Evolutionary conservation across 2,329 filamentous ascomycete genomes (phyloP).

Genomic region (Chrysosporium queenslandicum): DNA sequence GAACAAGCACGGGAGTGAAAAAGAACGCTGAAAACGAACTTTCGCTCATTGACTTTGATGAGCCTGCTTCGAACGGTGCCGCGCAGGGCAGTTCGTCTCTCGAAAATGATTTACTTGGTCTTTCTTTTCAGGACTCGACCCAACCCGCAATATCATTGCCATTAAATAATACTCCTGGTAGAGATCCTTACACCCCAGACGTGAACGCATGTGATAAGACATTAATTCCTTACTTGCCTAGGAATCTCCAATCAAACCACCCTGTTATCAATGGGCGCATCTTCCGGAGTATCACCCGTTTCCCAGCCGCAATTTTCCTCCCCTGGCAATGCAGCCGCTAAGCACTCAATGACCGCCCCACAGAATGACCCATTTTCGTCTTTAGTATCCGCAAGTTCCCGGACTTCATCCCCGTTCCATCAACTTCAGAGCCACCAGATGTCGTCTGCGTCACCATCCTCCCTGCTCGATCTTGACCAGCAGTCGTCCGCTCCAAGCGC

Average conservation of each 20-base stretch:
- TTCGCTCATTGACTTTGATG: slow-evolving; percentile 82
- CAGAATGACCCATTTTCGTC: slow-evolving; percentile 53
- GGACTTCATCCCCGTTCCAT: slow-evolving; percentile 36
- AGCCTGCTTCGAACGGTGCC: slow-evolving; percentile 44
- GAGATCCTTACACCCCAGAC: background rate
- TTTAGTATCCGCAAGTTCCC: slow-evolving; percentile 44
- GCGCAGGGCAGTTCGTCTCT: slow-evolving; percentile 53
- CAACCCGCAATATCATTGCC: slow-evolving; percentile 69
- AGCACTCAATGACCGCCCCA: slow-evolving; percentile 30
- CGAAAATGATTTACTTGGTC: slow-evolving; percentile 81
- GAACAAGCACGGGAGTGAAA: slow-evolving; percentile 54
- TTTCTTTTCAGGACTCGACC: slow-evolving; percentile 64
- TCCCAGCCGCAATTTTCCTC: slow-evolving; percentile 41
- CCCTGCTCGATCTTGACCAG: slow-evolving; percentile 28
- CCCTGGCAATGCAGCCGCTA: slow-evolving; percentile 24
- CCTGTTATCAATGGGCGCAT: slow-evolving; percentile 25
- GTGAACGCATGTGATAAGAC: background rate
- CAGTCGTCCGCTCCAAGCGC: slow-evolving; percentile 18
- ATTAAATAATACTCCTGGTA: slow-evolving; percentile 54
- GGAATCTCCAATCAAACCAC: slow-evolving; percentile 1
- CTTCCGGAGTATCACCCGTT: slow-evolving; percentile 36
- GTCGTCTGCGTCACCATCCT: slow-evolving; percentile 21
- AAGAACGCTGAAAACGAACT: slow-evolving; percentile 66
- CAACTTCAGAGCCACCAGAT: slow-evolving; percentile 21
- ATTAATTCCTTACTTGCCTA: background rate